Conservation (phyloP, 768 basidiomycete species). For the Xerocomus potaroensis region DNA sequence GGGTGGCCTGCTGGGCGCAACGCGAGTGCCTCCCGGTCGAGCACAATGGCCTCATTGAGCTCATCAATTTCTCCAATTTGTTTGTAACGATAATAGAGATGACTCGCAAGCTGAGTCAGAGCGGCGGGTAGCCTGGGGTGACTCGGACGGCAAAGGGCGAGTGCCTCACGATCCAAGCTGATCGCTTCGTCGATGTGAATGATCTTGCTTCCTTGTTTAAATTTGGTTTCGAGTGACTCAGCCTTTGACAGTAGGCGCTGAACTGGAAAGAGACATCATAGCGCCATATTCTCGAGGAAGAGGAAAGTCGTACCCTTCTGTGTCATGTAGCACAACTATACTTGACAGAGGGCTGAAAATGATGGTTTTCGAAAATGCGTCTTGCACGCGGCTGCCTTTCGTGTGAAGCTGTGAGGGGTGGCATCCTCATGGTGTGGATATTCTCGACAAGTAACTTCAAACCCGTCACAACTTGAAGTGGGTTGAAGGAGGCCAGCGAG, state of each 20-base stretch:
- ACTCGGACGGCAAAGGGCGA: background rate
- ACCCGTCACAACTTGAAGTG: no score
- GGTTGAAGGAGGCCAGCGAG: no score
- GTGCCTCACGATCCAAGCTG: background rate
- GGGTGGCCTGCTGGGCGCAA: background rate
- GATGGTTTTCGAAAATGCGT: no score
- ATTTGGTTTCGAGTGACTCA: background rate
- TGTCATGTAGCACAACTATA: no score
- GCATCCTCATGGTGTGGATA: no score
- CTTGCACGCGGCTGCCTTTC: no score
- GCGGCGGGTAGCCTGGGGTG: background rate
- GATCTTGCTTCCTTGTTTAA: background rate
- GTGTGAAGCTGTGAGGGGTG: no score
- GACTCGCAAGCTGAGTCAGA: background rate
- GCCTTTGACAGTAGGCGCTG: background rate
- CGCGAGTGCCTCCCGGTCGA: background rate
- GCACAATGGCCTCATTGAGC: background rate
- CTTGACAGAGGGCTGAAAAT: no score
- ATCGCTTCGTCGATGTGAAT: background rate
- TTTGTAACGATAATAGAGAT: background rate
- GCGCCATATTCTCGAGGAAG: no score
- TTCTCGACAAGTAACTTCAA: no score
- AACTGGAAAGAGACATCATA: background rate
- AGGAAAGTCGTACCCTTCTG: no score
- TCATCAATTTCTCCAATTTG: background rate